Conservation (phyloP, 176 grass and related monocot genomes). For the Puccinellia tenuiflora region DNA sequence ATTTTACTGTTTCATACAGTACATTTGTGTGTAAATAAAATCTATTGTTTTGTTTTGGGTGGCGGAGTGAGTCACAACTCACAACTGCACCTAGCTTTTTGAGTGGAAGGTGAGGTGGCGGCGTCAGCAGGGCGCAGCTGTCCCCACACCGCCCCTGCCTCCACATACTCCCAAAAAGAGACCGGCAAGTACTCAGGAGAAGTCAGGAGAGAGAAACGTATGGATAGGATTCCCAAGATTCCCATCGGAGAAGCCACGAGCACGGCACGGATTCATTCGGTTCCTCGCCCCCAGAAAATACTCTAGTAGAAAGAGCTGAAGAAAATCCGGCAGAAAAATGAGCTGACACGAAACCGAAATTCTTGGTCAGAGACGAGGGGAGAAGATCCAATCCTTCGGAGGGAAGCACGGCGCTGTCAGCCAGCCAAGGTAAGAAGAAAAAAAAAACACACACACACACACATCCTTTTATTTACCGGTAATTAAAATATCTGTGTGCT, state of each 20-base stretch:
- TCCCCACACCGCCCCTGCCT: slow-evolving; percentile 3
- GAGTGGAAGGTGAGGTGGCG: slow-evolving; percentile 16
- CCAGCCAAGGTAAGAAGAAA: not conserved
- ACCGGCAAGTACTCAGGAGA: not conserved
- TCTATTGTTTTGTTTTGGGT: not conserved
- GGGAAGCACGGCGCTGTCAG: slow-evolving; percentile 9
- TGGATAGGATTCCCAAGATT: slow-evolving; percentile 12
- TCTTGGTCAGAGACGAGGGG: not conserved
- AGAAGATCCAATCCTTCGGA: not conserved
- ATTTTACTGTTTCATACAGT: too few relatives aligned
- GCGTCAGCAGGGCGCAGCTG: slow-evolving; percentile 2
- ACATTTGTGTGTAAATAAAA: not conserved
- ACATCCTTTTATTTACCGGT: not conserved
- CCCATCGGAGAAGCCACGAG: not conserved
- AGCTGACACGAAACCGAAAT: not conserved
- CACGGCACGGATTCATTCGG: slow-evolving; percentile 7
- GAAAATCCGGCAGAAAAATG: not conserved
- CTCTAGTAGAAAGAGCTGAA: not conserved
- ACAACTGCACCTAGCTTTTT: not conserved
- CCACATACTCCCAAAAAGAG: not conserved
- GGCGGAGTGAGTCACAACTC: not conserved
- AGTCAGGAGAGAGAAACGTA: not conserved
- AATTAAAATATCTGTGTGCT: slow-evolving; percentile 10
- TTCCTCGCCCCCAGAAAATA: not conserved
- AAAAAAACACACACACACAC: too few relatives aligned